A percentile compares a stretch with the other conserved stretches of the same genome.
Conservation (phyloP, 345 rosid species). For the Pelargonium nanum region DNA sequence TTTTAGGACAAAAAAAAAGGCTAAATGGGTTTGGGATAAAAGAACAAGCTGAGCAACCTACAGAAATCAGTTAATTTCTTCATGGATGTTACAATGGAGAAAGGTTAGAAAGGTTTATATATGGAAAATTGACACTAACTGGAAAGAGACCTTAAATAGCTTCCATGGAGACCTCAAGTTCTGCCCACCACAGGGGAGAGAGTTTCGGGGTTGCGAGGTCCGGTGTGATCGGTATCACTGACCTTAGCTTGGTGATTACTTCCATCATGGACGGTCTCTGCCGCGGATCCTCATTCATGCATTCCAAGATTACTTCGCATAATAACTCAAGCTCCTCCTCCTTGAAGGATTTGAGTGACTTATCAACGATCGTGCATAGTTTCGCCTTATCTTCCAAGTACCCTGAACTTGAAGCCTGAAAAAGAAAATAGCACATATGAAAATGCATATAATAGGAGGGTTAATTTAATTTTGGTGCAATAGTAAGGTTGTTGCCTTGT, state of each 20-base stretch:
- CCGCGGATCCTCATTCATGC: constrained; percentile 43
- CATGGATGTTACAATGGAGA: too few relatives aligned
- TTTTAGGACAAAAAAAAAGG: too few relatives aligned
- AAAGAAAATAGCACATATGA: too few relatives aligned
- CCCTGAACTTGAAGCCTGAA: constrained; percentile 13
- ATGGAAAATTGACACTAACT: too few relatives aligned
- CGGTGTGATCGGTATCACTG: not conserved
- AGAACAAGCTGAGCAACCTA: too few relatives aligned
- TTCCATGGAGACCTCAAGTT: not conserved
- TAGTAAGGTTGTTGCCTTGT: too few relatives aligned
- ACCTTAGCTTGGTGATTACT: not conserved
- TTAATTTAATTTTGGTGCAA: too few relatives aligned
- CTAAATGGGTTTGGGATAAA: too few relatives aligned
- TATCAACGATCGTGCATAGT: constrained; percentile 50
- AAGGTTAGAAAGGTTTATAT: too few relatives aligned
- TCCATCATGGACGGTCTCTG: constrained; percentile 36
- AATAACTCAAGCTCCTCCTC: constrained; percentile 52
- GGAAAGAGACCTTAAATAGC: not conserved
- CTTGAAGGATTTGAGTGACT: constrained; percentile 54
- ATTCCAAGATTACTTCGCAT: constrained; percentile 51
- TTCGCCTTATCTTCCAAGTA: constrained; percentile 37
- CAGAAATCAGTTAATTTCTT: too few relatives aligned
- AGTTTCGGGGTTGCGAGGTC: not conserved
- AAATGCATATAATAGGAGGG: too few relatives aligned
- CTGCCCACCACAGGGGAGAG: not conserved